Evolutionary conservation across 2,329 filamentous ascomycete genomes (phyloP).

Genomic region (Periconia macrospinosa): DNA sequence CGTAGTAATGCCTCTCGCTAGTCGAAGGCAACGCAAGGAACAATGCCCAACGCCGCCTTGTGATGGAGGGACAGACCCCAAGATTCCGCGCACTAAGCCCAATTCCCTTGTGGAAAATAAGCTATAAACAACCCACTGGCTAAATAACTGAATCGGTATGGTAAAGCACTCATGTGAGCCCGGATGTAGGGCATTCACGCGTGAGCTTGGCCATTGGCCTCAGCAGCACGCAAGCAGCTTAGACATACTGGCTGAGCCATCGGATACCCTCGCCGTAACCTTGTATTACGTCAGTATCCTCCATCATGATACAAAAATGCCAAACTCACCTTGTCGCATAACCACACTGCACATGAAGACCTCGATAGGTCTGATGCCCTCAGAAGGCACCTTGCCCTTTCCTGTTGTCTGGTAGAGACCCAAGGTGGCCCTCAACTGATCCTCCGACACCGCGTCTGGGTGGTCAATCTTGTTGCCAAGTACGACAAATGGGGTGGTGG

Average conservation of each 20-base stretch:
- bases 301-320: conserved; percentile 52
- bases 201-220: not conserved
- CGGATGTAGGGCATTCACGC: not conserved
- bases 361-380: conserved; percentile 66
- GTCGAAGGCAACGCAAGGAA: not conserved
- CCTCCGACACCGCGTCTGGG: conserved; percentile 91
- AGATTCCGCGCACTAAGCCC: not conserved
- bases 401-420: conserved; percentile 75
- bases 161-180: not conserved
- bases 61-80: not conserved
- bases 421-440: conserved; percentile 88
- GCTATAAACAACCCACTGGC: not conserved
- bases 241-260: conserved; percentile 48
- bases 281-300: not conserved
- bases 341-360: conserved; percentile 98
- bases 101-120: not conserved
- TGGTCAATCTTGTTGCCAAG: conserved; percentile 99
- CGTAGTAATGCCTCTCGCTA: not conserved
- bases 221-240: conserved; percentile 5
- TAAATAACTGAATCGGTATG: not conserved
- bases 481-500: conserved; percentile 93
- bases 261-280: conserved; percentile 46
- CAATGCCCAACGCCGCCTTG: not conserved
- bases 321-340: conserved; percentile 73
- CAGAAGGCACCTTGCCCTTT: conserved; percentile 42